Base-by-base conservation (phyloP, 1,284 basidiomycete species). In the Irpex rosettiformis region DNA sequence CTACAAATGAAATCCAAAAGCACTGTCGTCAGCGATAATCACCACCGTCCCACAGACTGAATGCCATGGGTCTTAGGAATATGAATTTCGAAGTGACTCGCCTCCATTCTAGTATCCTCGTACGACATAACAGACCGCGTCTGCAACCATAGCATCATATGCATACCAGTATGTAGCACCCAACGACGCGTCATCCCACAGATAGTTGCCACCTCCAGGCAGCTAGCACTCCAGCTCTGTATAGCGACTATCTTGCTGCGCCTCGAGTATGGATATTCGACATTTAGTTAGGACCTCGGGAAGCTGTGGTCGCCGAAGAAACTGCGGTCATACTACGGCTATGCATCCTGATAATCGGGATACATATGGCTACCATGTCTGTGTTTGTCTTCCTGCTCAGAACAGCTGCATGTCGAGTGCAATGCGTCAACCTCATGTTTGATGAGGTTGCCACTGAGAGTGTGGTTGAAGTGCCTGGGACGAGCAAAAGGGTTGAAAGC, bases 381-480 rank as follows among this genome's bases (percentile, higher is more conserved):
- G 33, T 40, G 13, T 40, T 40, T 40, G 33, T 40, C 33, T 40
- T 11, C n/a, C 33, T n/a, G n/a, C n/a, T n/a, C n/a, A n/a, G 33
- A 40, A 40, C 33, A 40, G 33, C 33, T n/a, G n/a, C 5, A n/a
- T n/a, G 33, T 40, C 33, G 33, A 13, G 40, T 28, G 43, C 57
- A 58, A 58, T 22, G 57, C 57, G 57, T 58, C 45, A 28, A 28
- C 52, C 57, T 16, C 57, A 45, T 58, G 57, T 40, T 58, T 58
- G 33, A 51, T 24, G 16, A 28, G 25, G 21, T 40, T 24, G 21
- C 27, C 43, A 29, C 42, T 30, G 27, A n/a, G 30, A 10, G 24
- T 4, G 33, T 21, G 52, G 52, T 25, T 27, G 52, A 28, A 28
- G 56, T 30, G 42, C 27, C 18, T 42, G 28, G 43, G 57, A 29